Evolutionary conservation across 2,329 filamentous ascomycete species (phyloP).

Genomic region (Ceratocystis harringtonii): DNA sequence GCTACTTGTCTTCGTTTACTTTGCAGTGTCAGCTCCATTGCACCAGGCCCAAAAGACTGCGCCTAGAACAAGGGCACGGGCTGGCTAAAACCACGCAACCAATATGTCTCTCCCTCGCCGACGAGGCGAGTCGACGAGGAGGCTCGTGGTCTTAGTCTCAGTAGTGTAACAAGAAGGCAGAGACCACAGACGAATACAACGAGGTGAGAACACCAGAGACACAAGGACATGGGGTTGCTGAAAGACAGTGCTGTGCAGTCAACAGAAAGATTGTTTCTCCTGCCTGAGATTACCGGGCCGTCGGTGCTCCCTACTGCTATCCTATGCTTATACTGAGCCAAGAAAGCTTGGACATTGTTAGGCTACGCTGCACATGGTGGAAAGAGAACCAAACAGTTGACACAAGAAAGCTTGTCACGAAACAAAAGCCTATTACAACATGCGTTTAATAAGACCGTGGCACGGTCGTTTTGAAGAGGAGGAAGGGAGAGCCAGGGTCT

Average conservation of each 20-base stretch:
- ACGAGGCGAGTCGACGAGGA: background rate
- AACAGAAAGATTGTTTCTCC: no score
- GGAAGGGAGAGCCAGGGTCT: background rate
- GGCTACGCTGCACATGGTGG: no score
- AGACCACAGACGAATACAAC: background rate
- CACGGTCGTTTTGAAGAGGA: background rate
- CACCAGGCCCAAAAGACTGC: background rate
- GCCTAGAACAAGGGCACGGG: no score
- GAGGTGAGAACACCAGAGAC: background rate
- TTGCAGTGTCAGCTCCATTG: background rate
- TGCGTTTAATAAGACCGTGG: background rate
- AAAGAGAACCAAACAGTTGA: background rate
- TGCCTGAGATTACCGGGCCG: background rate
- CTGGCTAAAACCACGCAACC: background rate
- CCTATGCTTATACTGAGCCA: background rate
- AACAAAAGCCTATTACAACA: slow-evolving; percentile 4
- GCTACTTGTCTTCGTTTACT: no score
- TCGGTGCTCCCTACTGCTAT: background rate
- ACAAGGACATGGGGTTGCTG: background rate
- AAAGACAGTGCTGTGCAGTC: no score
- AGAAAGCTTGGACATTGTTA: background rate
- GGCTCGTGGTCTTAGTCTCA: background rate
- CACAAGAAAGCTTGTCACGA: slow-evolving; percentile 3
- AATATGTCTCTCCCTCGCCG: slow-evolving; percentile 2
- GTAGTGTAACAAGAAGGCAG: background rate